Conservation (phyloP, 1,284 basidiomycete genomes). For the Fomitopsis betulina region DNA sequence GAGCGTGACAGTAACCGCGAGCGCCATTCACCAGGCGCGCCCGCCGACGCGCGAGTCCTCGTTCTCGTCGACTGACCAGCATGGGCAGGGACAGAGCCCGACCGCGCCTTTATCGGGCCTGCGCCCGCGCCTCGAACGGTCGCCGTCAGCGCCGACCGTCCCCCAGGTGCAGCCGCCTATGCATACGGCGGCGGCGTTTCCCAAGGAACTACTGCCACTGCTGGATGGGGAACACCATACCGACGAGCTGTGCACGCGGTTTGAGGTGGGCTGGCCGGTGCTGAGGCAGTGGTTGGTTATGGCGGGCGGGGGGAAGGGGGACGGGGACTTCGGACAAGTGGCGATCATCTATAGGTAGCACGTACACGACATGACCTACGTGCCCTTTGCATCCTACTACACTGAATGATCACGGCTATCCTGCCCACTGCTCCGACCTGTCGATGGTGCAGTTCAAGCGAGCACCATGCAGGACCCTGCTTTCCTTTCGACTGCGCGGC, state of each 20-base stretch:
- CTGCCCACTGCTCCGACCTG: background rate
- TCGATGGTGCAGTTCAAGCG: no score
- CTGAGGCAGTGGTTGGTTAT: slow-evolving; percentile 71
- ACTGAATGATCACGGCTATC: background rate
- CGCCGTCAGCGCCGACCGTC: slow-evolving; percentile 34
- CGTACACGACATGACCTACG: background rate
- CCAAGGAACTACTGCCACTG: slow-evolving; percentile 54
- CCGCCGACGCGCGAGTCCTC: background rate
- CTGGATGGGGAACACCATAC: slow-evolving; percentile 89
- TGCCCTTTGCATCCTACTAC: background rate
- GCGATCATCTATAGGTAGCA: slow-evolving; percentile 43
- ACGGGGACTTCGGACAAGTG: slow-evolving; percentile 46
- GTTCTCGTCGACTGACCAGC: background rate
- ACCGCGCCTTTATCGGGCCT: slow-evolving; percentile 5
- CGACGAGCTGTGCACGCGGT: slow-evolving; percentile 83
- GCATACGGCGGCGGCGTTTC: slow-evolving; percentile 31
- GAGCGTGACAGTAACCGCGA: background rate
- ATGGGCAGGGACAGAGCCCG: slow-evolving; percentile 15
- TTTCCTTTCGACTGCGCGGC: background rate
- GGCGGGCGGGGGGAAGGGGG: slow-evolving; percentile 53
- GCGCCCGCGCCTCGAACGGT: slow-evolving; percentile 42
- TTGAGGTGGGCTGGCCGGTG: slow-evolving; percentile 81
- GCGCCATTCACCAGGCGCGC: background rate
- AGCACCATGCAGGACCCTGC: background rate
- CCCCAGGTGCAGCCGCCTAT: slow-evolving; percentile 20